Base-by-base conservation (phyloP, 2,329 filamentous ascomycete genomes). In the Penicillium sp. region DNA sequence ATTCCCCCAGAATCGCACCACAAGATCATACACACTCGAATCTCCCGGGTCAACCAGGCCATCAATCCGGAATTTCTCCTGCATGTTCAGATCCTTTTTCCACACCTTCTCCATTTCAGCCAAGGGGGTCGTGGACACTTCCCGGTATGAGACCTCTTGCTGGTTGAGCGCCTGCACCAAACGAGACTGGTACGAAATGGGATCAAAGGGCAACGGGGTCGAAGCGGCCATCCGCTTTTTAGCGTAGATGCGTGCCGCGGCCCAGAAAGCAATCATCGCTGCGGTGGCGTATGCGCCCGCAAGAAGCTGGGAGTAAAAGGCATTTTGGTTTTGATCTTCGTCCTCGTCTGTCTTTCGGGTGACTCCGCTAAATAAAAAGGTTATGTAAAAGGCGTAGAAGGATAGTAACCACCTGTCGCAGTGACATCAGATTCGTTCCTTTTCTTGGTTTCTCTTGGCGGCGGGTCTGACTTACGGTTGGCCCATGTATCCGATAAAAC, bases 151-250 rank as follows among this genome's bases (percentile, higher is more conserved):
- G 3, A 37, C 6, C 9, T 28, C 28, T 8, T 27, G 27, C 10
- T 26, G 32, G 10, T 27, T 11, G 28, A 42, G 29, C 6, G 32
- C 40, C 12, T 20, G 28, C 10, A 27, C 14, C n/a, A 42, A 15
- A 11, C 31, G 35, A 14, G 8, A 39, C 27, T 42, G 40, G 28
- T 42, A 42, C 7, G 35, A 39, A 1, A 14, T 15, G 11, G 40
- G 40, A 15, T 38, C 32, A 14, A 35, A 35, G 11, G 38, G 26
- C n/a, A 35, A 31, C 27, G 40, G 31, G 3, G 29, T 38, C 2
- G 32, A 10, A 12, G 4, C 30, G 22, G 34, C 34, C 11, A 22
- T 25, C 6, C 16, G 28, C n/a, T 23, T 27, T 16, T 22, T 32
- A 2, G 33, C 30, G 29, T 37, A 37, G 11, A 20, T 18, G 10